Base-by-base conservation (phyloP, 2,329 filamentous ascomycete species). In the Aspergillus hiratsukae region DNA sequence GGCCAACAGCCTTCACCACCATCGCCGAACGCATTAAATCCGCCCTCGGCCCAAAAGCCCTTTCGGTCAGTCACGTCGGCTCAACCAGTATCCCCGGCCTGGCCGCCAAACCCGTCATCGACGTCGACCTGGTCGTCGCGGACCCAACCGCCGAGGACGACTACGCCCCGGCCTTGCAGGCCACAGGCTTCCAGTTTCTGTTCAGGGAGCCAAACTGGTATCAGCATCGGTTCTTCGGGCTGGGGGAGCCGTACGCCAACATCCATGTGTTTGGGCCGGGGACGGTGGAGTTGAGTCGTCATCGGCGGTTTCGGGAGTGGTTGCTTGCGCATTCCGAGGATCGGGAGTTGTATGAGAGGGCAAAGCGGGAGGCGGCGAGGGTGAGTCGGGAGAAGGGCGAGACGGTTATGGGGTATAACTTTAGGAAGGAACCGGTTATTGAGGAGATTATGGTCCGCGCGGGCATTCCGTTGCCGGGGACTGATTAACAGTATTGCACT, bases 31-130 rank as follows among this genome's bases (percentile, higher is more conserved):
- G 59, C n/a, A 67, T 69, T 28, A 27, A 55, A 55, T 45, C 54
- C 14, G 65, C 58, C n/a, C 57, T 65, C 8, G 60, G 60, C 19
- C 17, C 57, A 8, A 63, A 60, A 3, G 61, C 67, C 37, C 58
- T 72, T n/a, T 63, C 66, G 23, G 67, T 83, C 52, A 61, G 69
- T 19, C 81, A 83, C 62, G 71, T 77, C 31, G 81, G 81, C 27
- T 82, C 79, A 11, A 83, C 81, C 28, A 78, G 77, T 51, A 71
- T 83, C 6, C 78, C 78, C 0, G 69, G 67, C 7, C 73, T 83
- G 3, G 71, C 78, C 0, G 81, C 81, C 48, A 83, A 83, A 67
- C 70, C 73, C 29, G 68, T 82, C 49, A 79, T 83, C 49, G 81
- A 83, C 63, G 72, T 83, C 28, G 81, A 83, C 61, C 66, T 83